phyloP scores from a whole-genome alignment of 2,329 filamentous ascomycete species.

The Elsinoe perseae region DNA sequence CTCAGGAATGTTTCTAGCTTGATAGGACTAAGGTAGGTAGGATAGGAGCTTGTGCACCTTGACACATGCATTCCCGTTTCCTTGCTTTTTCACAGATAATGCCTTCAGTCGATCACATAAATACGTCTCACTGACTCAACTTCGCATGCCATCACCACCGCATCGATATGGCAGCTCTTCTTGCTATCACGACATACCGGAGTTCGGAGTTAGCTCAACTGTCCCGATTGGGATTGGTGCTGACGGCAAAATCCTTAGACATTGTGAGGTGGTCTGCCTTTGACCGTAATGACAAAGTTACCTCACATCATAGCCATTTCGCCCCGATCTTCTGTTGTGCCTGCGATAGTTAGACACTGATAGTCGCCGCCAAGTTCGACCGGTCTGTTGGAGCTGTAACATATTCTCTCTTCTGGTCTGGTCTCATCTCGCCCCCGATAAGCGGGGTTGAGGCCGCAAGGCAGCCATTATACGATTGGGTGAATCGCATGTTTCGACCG shows the following conservation, averaged over 20 bases:
- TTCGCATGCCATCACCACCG: not conserved
- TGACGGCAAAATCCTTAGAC: slow-evolving; percentile 7
- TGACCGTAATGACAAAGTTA: not conserved
- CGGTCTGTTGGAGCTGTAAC: not conserved
- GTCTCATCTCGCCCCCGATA: not conserved
- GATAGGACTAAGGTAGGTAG: too few relatives aligned
- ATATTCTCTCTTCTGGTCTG: not conserved
- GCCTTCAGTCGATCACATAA: too few relatives aligned
- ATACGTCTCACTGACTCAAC: not conserved
- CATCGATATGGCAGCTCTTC: not conserved
- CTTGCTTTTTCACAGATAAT: too few relatives aligned
- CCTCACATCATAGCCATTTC: not conserved
- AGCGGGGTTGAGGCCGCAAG: slow-evolving; percentile 6
- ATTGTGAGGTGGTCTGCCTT: not conserved
- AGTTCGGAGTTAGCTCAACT: slow-evolving; percentile 1
- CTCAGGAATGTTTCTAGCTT: too few relatives aligned
- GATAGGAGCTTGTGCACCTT: too few relatives aligned
- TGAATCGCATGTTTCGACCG: not conserved
- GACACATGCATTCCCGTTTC: too few relatives aligned
- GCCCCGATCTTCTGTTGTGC: not conserved
- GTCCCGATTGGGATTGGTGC: slow-evolving; percentile 6
- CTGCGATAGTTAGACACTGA: not conserved
- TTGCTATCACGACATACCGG: slow-evolving; percentile 8
- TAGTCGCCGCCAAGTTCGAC: not conserved
- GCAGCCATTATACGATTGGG: not conserved